Percentiles rank a stretch among this genome's conserved stretches.
phyloP scores from a whole-genome alignment of 768 basidiomycete genomes.

The Lactifluus pinguis region DNA sequence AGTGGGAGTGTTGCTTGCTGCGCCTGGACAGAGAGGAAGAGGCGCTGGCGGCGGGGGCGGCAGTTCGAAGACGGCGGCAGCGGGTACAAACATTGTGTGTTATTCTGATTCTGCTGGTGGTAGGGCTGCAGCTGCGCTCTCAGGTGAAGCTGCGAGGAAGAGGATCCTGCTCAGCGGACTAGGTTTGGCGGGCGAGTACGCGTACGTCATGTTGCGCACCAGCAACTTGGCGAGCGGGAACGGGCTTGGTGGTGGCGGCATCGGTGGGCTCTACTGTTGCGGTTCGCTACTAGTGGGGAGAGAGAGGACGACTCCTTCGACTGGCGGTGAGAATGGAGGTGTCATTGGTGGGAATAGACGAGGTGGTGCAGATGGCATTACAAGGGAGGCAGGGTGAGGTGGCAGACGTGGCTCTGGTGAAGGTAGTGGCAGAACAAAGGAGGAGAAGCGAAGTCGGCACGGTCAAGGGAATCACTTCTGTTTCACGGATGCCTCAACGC shows the following conservation, averaged over 20 bases:
- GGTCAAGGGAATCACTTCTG: slow-evolving; percentile 37
- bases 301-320: not conserved
- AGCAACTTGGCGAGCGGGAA: too few relatives aligned
- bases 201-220: slow-evolving; percentile 34
- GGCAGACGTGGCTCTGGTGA: slow-evolving; percentile 62
- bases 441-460: slow-evolving; percentile 33
- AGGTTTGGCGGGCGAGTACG: slow-evolving; percentile 73
- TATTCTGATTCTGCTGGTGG: too few relatives aligned
- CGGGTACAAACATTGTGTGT: too few relatives aligned
- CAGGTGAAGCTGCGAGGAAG: slow-evolving; percentile 56
- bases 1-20: slow-evolving; percentile 6
- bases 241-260: not conserved
- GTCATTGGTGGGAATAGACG: too few relatives aligned
- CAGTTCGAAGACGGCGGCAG: not conserved
- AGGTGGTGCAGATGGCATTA: too few relatives aligned
- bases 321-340: too few relatives aligned
- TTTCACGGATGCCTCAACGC: slow-evolving; percentile 40
- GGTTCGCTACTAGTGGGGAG: not conserved
- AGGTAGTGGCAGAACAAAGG: slow-evolving; percentile 72
- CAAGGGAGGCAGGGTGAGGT: slow-evolving; percentile 22
- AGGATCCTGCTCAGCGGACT: slow-evolving; percentile 76
- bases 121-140: slow-evolving; percentile 24
- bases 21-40: slow-evolving; percentile 4
- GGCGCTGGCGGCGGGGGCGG: slow-evolving; percentile 1
- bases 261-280: slow-evolving; percentile 19